A percentile compares a stretch with the other conserved stretches of the same genome.
Evolutionary conservation across 768 basidiomycete genomes (phyloP).

Genomic region (Phaffia tasmanica): DNA sequence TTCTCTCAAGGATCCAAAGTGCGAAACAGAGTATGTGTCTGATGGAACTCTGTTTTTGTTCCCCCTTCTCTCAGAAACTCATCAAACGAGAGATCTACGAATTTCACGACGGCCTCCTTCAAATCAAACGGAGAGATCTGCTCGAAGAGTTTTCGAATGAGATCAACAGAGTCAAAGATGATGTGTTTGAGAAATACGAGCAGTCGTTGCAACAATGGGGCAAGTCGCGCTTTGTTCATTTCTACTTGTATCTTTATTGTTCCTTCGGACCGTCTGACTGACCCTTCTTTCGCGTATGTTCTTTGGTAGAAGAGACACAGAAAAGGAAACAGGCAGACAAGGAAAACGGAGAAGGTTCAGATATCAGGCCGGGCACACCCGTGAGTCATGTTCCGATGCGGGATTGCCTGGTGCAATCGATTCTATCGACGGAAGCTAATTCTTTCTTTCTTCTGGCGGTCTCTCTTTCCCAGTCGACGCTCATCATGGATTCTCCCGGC

Average conservation of each 20-base stretch:
- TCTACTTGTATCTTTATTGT: conserved; percentile 2
- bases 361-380: background rate
- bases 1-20: background rate
- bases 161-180: conserved; percentile 55
- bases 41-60: background rate
- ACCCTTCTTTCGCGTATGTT: background rate
- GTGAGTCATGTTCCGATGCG: background rate
- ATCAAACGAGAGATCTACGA: conserved; percentile 77
- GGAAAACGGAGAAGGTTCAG: background rate
- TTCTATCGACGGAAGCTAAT: too few species aligned
- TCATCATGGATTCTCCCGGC: background rate
- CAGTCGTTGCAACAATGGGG: conserved; percentile 59
- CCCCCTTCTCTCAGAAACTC: conserved; percentile 55
- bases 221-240: conserved; percentile 35
- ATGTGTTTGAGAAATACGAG: conserved; percentile 66
- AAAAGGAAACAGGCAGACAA: conserved; percentile 37
- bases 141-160: conserved; percentile 52
- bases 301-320: conserved; percentile 45
- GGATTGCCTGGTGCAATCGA: too few species aligned
- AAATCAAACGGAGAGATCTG: conserved; percentile 56
- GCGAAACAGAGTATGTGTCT: too few species aligned
- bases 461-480: background rate
- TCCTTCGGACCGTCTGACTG: background rate
- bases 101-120: conserved; percentile 58
- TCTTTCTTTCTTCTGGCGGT: background rate